Evolutionary conservation across 495 filamentous ascomycete genomes (phyloP).

Genomic region (Xylaria grammica): DNA sequence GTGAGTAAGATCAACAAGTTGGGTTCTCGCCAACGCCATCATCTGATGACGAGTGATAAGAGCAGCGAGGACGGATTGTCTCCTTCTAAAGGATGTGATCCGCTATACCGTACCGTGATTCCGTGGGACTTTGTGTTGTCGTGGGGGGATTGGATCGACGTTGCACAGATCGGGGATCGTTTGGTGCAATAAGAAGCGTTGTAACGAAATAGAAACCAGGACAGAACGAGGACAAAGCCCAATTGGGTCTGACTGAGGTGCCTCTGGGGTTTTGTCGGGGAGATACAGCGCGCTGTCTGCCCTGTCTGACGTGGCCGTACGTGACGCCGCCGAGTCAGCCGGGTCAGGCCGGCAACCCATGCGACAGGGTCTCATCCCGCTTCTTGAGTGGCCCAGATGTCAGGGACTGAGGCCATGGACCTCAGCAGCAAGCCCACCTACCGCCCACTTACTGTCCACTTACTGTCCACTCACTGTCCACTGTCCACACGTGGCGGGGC

Average conservation of each 20-base stretch:
- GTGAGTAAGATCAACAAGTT: constrained; percentile 19
- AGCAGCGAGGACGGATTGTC: constrained; percentile 17
- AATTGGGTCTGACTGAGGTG: constrained; percentile 19
- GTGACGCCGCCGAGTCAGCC: constrained; percentile 23
- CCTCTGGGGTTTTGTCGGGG: constrained; percentile 21
- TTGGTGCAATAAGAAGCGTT: constrained; percentile 17
- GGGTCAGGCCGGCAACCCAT: constrained; percentile 21
- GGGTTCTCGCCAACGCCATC: constrained; percentile 19
- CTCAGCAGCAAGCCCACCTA: no score
- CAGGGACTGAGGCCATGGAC: constrained; percentile 15
- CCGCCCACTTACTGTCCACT: no score
- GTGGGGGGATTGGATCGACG: constrained; percentile 23
- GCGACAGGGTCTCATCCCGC: constrained; percentile 8
- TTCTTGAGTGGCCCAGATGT: constrained; percentile 16
- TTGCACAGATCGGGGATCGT: constrained; percentile 23
- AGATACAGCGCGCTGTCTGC: constrained; percentile 24
- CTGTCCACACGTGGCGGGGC: constrained; percentile 23
- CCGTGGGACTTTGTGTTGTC: constrained; percentile 20
- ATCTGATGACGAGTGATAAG: constrained; percentile 17
- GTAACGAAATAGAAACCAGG: constrained; percentile 13
- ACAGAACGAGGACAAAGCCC: no score
- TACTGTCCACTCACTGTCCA: background rate
- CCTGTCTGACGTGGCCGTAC: constrained; percentile 26
- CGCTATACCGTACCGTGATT: constrained; percentile 23
- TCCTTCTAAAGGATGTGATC: constrained; percentile 10